These are phyloP conservation scores for Mucuna pruriens DNA, from an alignment of 306 rosid species.

Conservation along the genomic window DNA sequence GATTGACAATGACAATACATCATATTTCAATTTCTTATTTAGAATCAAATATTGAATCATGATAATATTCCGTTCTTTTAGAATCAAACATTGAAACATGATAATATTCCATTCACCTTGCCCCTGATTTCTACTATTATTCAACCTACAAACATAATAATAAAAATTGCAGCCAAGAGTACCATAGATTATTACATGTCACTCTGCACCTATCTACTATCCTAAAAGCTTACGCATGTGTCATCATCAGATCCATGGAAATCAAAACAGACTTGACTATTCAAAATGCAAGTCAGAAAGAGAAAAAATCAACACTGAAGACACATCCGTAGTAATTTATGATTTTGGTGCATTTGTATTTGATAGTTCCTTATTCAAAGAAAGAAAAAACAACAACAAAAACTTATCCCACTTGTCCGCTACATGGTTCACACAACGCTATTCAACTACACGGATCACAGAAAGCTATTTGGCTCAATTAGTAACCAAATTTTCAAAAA, in stretches of 20 bases:
- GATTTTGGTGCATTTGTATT: background rate
- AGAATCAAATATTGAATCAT: background rate
- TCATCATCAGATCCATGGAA: background rate
- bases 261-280: background rate
- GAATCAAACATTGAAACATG: background rate
- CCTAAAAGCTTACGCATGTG: background rate
- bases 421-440: background rate
- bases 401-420: background rate
- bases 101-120: background rate
- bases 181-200: background rate
- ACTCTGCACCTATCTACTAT: slow-evolving; percentile 20
- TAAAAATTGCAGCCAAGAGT: background rate
- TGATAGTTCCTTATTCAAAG: background rate
- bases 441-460: background rate
- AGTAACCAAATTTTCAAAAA: background rate
- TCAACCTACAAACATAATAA: background rate
- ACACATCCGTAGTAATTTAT: background rate
- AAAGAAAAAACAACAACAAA: background rate
- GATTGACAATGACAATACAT: background rate
- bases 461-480: no score
- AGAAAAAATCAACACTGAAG: background rate
- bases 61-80: no score
- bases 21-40: background rate
- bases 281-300: background rate
- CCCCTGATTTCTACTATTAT: background rate